Evolutionary conservation across 768 basidiomycete species (phyloP).

Genomic region (Pluteus cervinus): DNA sequence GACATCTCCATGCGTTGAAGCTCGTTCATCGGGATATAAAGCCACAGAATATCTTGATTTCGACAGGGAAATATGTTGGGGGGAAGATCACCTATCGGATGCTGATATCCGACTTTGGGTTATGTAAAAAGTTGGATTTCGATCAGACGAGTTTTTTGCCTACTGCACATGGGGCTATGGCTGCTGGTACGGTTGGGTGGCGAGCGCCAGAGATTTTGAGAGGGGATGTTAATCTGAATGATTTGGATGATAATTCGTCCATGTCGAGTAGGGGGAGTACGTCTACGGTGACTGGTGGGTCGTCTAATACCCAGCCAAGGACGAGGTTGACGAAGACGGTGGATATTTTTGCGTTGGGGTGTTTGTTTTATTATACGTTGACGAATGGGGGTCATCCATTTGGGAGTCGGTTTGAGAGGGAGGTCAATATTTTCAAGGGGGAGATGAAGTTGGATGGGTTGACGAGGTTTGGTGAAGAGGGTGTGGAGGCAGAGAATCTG

Average conservation of each 20-base stretch:
- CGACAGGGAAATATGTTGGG: slow-evolving; percentile 52
- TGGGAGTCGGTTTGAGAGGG: slow-evolving; percentile 89
- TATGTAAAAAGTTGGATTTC: slow-evolving; percentile 91
- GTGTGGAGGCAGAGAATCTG: slow-evolving; percentile 81
- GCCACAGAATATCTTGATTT: slow-evolving; percentile 94
- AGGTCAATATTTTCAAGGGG: slow-evolving; percentile 89
- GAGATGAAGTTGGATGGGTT: slow-evolving; percentile 64
- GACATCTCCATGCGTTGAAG: slow-evolving; percentile 89
- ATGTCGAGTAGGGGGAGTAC: slow-evolving; percentile 63
- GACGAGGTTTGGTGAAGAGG: slow-evolving; percentile 86
- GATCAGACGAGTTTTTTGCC: slow-evolving; percentile 97
- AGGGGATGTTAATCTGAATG: slow-evolving; percentile 91
- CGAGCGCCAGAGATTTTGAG: slow-evolving; percentile 93
- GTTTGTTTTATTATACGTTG: slow-evolving; percentile 89
- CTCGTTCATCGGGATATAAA: slow-evolving; percentile 99
- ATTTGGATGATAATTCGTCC: slow-evolving; percentile 59
- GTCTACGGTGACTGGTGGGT: slow-evolving; percentile 34
- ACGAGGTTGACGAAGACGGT: slow-evolving; percentile 86
- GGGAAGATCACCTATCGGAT: slow-evolving; percentile 53
- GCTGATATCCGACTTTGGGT: slow-evolving; percentile 95
- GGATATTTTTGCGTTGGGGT: slow-evolving; percentile 95
- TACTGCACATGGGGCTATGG: slow-evolving; percentile 83
- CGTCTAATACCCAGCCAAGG: slow-evolving; percentile 31
- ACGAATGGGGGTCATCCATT: slow-evolving; percentile 91
- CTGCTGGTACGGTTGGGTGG: slow-evolving; percentile 95